Evolutionary conservation across 2,329 filamentous ascomycete species (phyloP).

Genomic region (Exophiala sp.): DNA sequence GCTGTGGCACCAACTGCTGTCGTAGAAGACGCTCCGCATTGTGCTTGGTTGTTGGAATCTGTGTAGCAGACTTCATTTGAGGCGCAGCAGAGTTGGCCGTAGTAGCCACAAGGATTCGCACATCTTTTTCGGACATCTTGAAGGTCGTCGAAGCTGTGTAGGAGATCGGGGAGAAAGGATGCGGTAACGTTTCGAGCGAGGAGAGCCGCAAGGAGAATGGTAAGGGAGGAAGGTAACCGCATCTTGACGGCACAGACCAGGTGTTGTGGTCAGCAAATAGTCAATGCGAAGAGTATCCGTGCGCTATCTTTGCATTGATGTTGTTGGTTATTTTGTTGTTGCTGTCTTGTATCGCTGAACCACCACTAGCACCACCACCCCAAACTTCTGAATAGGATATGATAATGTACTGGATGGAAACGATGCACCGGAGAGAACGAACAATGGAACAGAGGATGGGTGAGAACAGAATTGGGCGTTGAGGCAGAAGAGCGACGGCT

Average conservation of each 20-base stretch:
- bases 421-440: not conserved
- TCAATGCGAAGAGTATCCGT: constrained; percentile 8
- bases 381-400: not conserved
- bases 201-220: constrained; percentile 17
- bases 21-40: constrained; percentile 37
- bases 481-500: constrained; percentile 7
- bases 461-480: constrained; percentile 7
- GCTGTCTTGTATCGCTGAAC: not conserved
- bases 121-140: constrained; percentile 35
- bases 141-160: constrained; percentile 22
- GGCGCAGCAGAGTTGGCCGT: constrained; percentile 50
- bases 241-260: constrained; percentile 14
- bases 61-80: constrained; percentile 48
- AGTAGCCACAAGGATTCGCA: constrained; percentile 51
- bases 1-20: constrained; percentile 10
- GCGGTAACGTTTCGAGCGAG: constrained; percentile 19
- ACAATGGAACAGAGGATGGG: not conserved
- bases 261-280: not conserved
- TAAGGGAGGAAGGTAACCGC: constrained; percentile 18
- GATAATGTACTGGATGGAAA: too few relatives aligned
- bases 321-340: not conserved
- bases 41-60: constrained; percentile 47
- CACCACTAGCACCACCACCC: not conserved
- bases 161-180: constrained; percentile 27
- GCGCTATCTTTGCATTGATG: constrained; percentile 11